Evolutionary conservation across 768 basidiomycete species (phyloP), one percentile per base, ranked within the genome.

Genomic region (Auriscalpium vulgare): DNA sequence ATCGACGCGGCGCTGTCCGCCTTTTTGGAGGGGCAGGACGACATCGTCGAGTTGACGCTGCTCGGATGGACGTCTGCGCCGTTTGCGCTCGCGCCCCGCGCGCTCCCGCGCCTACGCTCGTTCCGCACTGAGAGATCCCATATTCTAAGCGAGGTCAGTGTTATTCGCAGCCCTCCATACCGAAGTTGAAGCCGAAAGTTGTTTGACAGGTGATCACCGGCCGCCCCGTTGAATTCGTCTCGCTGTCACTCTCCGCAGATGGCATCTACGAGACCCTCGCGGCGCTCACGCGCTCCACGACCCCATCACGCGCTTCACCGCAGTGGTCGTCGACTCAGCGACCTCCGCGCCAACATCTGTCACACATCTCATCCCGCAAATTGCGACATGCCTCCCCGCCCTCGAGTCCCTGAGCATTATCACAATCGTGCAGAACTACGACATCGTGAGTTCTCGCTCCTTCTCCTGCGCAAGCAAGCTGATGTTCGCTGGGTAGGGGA

Each of bases 391-490:
- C 5, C 70, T 84, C 5, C 75, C 77, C 0, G 52, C 71, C 37
- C 68, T 87, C 49, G 82, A 86, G 63, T 81, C 83, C 1, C 66
- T 86, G 35, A 83, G 85, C 62, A 68, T 85, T 35, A 81, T 86
- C 10, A 72, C 83, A 47, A 69, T 84, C 19, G 71, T 78, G 59
- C 72, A 77, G 2, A 73, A 75, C 13, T 78, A 78, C 53, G 74
- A 72, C 2, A 69, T 74, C 47, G 82, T 76, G 61, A 62, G 81
- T 71, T 40, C 17, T 9, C 37, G 29, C 17, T 5, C 29, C 29
- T 4, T 29, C 29, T 29, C 29, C 2, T 1, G 29, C 29, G 29
- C 29, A 29, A 29, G 29, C 29, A 29, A 29, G 29, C 29, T 29
- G 29, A 29, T 29, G 29, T 29, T 29, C 5, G 7, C 5, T 29